These are phyloP conservation scores for Cynanchum wilfordii DNA, from an alignment of 257 asterid species.

Conservation along the genomic window DNA sequence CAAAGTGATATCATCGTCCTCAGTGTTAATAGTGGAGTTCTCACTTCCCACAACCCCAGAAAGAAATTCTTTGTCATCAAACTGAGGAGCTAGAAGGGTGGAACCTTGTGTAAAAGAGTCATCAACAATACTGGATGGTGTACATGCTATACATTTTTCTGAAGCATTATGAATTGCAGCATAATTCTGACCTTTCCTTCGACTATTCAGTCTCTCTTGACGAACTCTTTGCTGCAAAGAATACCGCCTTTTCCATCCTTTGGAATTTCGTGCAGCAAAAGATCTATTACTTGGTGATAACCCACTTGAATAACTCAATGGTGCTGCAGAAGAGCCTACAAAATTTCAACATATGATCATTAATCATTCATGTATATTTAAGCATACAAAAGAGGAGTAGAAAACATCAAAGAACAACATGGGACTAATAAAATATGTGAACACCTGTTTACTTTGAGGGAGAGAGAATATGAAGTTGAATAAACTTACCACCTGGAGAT, in stretches of 20 bases:
- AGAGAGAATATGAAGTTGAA: constrained; percentile 1
- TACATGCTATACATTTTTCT: constrained; percentile 53
- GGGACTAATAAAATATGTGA: background rate
- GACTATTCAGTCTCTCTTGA: constrained; percentile 58
- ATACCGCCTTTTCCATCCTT: constrained; percentile 74
- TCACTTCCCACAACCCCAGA: constrained; percentile 29
- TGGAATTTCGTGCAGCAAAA: constrained; percentile 57
- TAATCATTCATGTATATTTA: background rate
- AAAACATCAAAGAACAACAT: background rate
- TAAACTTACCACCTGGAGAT: constrained; percentile 30
- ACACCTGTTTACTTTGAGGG: background rate
- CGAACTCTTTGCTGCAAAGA: constrained; percentile 64
- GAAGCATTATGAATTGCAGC: constrained; percentile 27
- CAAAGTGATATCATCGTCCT: constrained; percentile 25
- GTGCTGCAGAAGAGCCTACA: constrained; percentile 48
- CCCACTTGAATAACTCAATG: constrained; percentile 40
- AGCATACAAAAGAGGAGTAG: background rate
- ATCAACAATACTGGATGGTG: constrained; percentile 16
- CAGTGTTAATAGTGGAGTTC: constrained; percentile 20
- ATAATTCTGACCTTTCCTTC: constrained; percentile 51
- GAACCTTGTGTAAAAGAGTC: constrained; percentile 32
- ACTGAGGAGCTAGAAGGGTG: constrained; percentile 30
- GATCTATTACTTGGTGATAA: constrained; percentile 48
- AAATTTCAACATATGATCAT: constrained; percentile 11
- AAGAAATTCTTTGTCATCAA: constrained; percentile 31